Percentiles rank a stretch among this genome's conserved stretches.
Evolutionary conservation across 768 basidiomycete genomes (phyloP).

Genomic region (Lactifluus hygrophoroides): DNA sequence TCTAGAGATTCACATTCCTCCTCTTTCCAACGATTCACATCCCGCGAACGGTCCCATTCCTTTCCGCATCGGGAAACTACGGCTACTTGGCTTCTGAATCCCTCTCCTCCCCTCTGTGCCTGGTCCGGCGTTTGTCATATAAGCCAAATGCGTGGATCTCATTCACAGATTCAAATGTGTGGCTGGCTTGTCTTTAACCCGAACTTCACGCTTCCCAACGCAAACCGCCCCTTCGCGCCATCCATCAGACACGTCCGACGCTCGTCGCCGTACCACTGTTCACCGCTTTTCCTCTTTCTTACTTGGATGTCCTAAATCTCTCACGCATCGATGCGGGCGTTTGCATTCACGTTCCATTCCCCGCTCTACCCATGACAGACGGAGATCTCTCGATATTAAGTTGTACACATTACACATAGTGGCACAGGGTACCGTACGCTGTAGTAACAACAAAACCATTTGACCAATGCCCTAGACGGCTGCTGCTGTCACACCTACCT

Average conservation of each 20-base stretch:
- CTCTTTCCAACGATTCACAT: slow-evolving; percentile 15
- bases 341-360: slow-evolving; percentile 1
- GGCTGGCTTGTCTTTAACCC: slow-evolving; percentile 4
- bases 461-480: no score
- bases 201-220: slow-evolving; percentile 14
- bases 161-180: slow-evolving; percentile 18
- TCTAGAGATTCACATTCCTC: slow-evolving; percentile 12
- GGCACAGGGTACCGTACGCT: background rate
- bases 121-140: slow-evolving; percentile 18
- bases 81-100: slow-evolving; percentile 14
- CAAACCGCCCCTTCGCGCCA: slow-evolving; percentile 11
- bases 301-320: slow-evolving; percentile 2
- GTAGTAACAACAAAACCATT: background rate
- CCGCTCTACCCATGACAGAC: background rate
- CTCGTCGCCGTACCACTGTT: slow-evolving; percentile 17
- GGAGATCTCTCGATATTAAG: slow-evolving; percentile 9
- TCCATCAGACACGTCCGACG: slow-evolving; percentile 19
- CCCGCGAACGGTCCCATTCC: slow-evolving; percentile 17
- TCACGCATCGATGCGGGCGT: slow-evolving; percentile 8
- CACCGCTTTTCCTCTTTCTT: slow-evolving; percentile 12
- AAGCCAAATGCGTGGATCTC: slow-evolving; percentile 20
- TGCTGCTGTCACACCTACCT: slow-evolving; percentile 13
- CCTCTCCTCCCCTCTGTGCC: slow-evolving; percentile 4
- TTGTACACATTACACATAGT: no score
- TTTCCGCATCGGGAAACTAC: slow-evolving; percentile 13